These are phyloP conservation scores for Auricularia sp. DNA, from an alignment of 768 basidiomycete genomes.

Conservation along the genomic window DNA sequence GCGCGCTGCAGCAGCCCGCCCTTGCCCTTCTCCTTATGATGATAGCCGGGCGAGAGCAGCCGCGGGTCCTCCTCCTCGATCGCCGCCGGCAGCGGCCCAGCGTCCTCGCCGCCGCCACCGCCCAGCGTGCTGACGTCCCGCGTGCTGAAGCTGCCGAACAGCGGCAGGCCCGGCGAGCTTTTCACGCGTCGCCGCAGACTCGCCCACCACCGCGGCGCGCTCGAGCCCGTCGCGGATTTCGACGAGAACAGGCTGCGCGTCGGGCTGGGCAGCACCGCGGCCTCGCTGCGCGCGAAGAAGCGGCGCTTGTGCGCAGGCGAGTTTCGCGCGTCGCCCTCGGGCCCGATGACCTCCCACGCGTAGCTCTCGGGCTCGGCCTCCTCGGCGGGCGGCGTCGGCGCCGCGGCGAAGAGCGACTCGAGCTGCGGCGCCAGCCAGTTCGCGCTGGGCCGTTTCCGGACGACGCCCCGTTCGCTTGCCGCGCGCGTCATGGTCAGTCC, in stretches of 20 bases:
- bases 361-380: background rate
- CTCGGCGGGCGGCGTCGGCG: background rate
- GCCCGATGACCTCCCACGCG: background rate
- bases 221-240: background rate
- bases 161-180: background rate
- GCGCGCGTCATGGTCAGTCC: background rate
- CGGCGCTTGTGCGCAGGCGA: background rate
- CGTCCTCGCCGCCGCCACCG: background rate
- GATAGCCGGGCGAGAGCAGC: background rate
- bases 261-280: background rate
- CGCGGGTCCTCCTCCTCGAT: background rate
- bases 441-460: background rate
- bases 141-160: background rate
- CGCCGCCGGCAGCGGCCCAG: background rate
- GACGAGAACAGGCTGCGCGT: background rate
- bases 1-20: background rate
- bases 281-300: background rate
- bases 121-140: background rate
- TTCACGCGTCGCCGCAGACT: background rate
- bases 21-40: background rate
- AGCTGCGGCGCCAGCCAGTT: background rate
- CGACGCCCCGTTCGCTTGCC: background rate
- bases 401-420: background rate
- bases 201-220: constrained; percentile 1
- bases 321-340: background rate